These are phyloP conservation scores for Aegilops tauschii DNA, from an alignment of 176 grass and related monocot species.

Conservation along the genomic window DNA sequence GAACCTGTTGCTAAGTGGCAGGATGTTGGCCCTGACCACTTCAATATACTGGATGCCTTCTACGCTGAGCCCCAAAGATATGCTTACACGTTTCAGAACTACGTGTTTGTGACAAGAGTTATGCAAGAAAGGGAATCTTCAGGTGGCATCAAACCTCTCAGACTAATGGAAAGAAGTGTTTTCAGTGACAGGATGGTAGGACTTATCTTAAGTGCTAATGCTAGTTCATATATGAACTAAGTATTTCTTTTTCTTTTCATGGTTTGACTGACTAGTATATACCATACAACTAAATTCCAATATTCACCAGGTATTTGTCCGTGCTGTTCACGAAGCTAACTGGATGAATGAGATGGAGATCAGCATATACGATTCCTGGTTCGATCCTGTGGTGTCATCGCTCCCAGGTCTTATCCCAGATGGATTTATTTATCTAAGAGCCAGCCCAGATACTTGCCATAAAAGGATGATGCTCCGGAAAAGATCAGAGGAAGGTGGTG, in stretches of 20 bases:
- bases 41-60: conserved; percentile 92
- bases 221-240: conserved; percentile 3
- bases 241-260: background rate
- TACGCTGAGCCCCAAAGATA: conserved; percentile 87
- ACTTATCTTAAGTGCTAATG: conserved; percentile 21
- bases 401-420: conserved; percentile 93
- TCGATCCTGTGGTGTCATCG: conserved; percentile 88
- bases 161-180: conserved; percentile 98
- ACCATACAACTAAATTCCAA: background rate
- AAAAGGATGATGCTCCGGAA: conserved; percentile 88
- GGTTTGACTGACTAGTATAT: background rate
- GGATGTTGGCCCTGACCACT: conserved; percentile 93
- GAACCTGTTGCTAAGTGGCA: conserved; percentile 95
- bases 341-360: conserved; percentile 99
- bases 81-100: conserved; percentile 98
- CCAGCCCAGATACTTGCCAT: conserved; percentile 86
- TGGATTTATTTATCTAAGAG: conserved; percentile 95
- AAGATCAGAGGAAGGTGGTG: conserved; percentile 87
- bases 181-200: conserved; percentile 98
- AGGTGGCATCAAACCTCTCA: conserved; percentile 86
- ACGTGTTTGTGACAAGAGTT: conserved; percentile 96
- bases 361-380: conserved; percentile 98
- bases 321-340: conserved; percentile 94
- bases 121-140: conserved; percentile 99
- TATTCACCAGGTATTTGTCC: conserved; percentile 74